Base-by-base conservation (phyloP, 306 rosid genomes). In the Rosa chinensis region DNA sequence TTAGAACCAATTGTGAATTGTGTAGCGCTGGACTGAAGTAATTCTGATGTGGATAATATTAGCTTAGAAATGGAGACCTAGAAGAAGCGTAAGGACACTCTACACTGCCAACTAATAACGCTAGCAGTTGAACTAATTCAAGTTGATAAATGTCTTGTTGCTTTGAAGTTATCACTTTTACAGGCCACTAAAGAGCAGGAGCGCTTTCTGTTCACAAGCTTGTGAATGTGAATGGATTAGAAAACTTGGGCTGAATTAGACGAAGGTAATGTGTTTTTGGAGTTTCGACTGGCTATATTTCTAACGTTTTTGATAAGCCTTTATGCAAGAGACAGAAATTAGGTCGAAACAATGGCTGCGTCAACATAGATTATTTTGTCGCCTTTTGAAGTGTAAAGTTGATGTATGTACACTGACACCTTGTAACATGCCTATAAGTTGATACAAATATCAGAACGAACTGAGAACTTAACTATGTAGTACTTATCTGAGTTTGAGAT, bases 41-140 rank as follows among this genome's bases (percentile, higher is more conserved):
- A 10, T 44, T 40, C 23, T 16, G 23, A 1, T 39, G n/a, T 74
- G 13, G 69, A 58, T 39, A 13, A 6, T 7, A 0, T 64, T 32
- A 44, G 9, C 9, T 6, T 10, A 44, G 48, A 6, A 2, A 5
- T 44, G 48, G 32, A 69, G 66, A 40, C 5, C 49, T 35, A 66
- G 74, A 47, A 50, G 8, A 47, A 67, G 25, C 11, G 25, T 1
- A 35, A 0, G 53, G 35, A 37, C 3, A 52, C 10, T 1, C 52
- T 77, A 17, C 74, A 14, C 9, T 68, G 67, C 74, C 75, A 77
- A 53, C 5, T 67, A 10, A 17, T 43, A 56, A 52, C 81, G 6
- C 66, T 67, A 4, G 67, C 52, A 28, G 66, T 52, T 53, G 42
- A 66, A 2, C 21, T 50, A 23, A 6, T 43, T 35, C 50, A 67